These are phyloP conservation scores for Sarcocystis neurona DNA, from an alignment of 169 alveolate species.

Conservation along the genomic window DNA sequence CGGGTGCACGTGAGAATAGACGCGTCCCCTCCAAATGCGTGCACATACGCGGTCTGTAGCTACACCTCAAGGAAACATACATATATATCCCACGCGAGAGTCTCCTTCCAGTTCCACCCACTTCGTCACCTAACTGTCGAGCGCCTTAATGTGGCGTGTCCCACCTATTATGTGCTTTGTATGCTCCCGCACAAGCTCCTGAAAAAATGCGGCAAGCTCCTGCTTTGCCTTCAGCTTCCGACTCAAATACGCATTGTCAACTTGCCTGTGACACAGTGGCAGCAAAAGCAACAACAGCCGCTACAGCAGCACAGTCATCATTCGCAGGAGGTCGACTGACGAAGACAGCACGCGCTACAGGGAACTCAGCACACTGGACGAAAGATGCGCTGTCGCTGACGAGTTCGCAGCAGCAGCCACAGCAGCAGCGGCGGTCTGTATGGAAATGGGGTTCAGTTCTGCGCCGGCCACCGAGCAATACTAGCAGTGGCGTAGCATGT, in stretches of 20 bases:
- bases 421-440: neutral
- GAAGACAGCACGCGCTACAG: too few relatives aligned
- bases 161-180: conserved; percentile 72
- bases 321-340: too few relatives aligned
- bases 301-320: too few relatives aligned
- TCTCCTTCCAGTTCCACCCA: conserved; percentile 3
- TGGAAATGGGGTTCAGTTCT: too few relatives aligned
- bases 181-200: conserved; percentile 80
- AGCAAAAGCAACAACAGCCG: too few relatives aligned
- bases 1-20: too few relatives aligned
- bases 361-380: too few relatives aligned
- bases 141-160: neutral
- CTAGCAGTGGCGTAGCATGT: too few relatives aligned
- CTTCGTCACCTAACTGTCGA: neutral
- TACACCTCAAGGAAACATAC: neutral
- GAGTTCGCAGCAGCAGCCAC: neutral
- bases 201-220: conserved; percentile 85
- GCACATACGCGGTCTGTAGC: too few relatives aligned
- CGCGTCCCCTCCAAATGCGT: too few relatives aligned
- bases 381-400: too few relatives aligned
- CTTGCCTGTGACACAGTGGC: conserved; percentile 42
- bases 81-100: neutral
- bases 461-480: too few relatives aligned
- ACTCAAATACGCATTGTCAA: conserved; percentile 77
- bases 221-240: conserved; percentile 84